Percentiles rank a stretch among this genome's conserved stretches.
These are phyloP conservation scores for Candida sp. DNA, from an alignment of 1,139 yeast genomes.

Conservation along the genomic window DNA sequence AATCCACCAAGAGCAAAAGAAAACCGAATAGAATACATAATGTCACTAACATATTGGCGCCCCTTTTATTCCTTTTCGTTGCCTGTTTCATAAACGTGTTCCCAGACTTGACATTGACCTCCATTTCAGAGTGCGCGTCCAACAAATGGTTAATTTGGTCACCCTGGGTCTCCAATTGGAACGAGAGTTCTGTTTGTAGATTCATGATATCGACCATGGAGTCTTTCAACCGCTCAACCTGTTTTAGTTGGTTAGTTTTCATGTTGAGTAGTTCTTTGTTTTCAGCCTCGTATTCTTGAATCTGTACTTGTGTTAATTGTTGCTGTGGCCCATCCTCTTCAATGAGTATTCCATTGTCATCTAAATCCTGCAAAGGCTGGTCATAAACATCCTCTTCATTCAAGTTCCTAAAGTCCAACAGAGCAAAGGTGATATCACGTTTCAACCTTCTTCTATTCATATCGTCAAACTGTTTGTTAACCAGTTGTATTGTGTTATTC, in stretches of 20 bases:
- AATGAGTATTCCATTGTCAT: background rate
- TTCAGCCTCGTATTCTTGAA: constrained; percentile 68
- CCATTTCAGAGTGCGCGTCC: constrained; percentile 70
- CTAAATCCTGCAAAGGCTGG: background rate
- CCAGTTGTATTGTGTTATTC: constrained; percentile 29
- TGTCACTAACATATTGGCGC: constrained; percentile 64
- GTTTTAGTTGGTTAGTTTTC: constrained; percentile 65
- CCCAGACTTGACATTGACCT: constrained; percentile 68
- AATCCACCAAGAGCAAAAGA: constrained; percentile 62
- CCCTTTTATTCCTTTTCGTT: constrained; percentile 62
- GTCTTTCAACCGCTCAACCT: constrained; percentile 67
- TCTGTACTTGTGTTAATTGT: constrained; percentile 52
- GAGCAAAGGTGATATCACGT: constrained; percentile 39
- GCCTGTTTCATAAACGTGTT: constrained; percentile 73
- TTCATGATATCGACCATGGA: constrained; percentile 79
- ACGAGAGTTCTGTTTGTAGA: constrained; percentile 72
- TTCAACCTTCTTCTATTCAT: constrained; percentile 40
- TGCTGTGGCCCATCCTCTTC: constrained; percentile 5
- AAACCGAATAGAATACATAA: constrained; percentile 62
- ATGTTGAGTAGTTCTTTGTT: constrained; percentile 62
- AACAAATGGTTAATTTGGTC: constrained; percentile 65
- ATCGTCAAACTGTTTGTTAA: constrained; percentile 32
- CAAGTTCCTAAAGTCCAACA: constrained; percentile 41
- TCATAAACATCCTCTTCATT: constrained; percentile 23
- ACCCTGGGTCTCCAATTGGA: constrained; percentile 74